phyloP scores from a whole-genome alignment of 169 alveolate species.

The Plasmodium inui region DNA sequence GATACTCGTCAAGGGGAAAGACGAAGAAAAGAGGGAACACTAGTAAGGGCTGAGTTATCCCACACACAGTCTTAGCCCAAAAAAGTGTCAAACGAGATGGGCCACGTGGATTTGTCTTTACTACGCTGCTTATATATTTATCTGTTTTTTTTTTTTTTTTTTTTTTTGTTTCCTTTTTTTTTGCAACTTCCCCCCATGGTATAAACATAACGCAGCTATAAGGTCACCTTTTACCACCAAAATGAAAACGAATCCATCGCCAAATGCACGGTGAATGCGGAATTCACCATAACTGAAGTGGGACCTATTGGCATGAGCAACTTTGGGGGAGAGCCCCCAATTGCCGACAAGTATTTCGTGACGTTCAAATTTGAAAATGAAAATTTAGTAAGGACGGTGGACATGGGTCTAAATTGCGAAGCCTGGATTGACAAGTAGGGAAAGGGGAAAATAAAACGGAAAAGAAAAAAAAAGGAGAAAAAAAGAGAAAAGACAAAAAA shows the following conservation, averaged over 20 bases:
- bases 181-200: neutral
- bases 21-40: slow-evolving; percentile 54
- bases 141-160: neutral
- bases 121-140: neutral
- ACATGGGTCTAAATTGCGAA: slow-evolving; percentile 64
- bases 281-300: slow-evolving; percentile 47
- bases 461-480: neutral
- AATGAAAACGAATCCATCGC: slow-evolving; percentile 40
- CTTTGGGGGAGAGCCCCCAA: neutral
- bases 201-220: slow-evolving; percentile 17
- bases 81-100: neutral
- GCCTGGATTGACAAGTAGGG: slow-evolving; percentile 76
- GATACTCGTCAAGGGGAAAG: slow-evolving; percentile 49
- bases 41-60: slow-evolving; percentile 31
- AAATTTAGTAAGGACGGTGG: slow-evolving; percentile 38
- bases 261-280: slow-evolving; percentile 37
- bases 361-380: slow-evolving; percentile 70
- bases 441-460: neutral
- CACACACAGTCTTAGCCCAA: neutral
- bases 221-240: slow-evolving; percentile 57
- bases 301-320: neutral
- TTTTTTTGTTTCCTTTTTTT: slow-evolving; percentile 34
- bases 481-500: neutral
- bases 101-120: neutral
- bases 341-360: slow-evolving; percentile 41